Evolutionary conservation across 148 eudicot species (phyloP), one percentile per base, ranked within the genome.

Genomic region (Chenopodium quinoa): DNA sequence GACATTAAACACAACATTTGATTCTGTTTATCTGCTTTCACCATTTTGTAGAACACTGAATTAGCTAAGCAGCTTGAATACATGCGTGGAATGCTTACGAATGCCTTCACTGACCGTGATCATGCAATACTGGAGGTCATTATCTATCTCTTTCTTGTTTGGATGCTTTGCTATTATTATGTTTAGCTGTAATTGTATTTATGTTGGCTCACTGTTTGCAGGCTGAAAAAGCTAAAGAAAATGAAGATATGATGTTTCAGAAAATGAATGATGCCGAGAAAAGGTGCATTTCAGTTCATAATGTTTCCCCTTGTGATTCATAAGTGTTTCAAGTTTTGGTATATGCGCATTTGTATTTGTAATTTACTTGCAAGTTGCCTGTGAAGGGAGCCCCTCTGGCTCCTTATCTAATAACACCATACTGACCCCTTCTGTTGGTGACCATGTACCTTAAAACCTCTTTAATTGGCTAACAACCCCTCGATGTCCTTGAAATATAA

Each of bases 101-200:
- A 92, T 84, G 99, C 99, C 68, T 96, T 93, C 85, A 84, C 99
- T 85, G 99, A 96, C 79, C 89, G 99, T 78, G 99, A 96, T 90
- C 87, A 91, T 83, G 90, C 99, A 50, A 75, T 93, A 78, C 75
- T 96, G 91, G 98, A 96, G 99, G 99, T 96, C 65, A 75, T 52
- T 40, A 46, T 27, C 67, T 63, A 69, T 69, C 22, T 44, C 46
- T 56, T 81, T 13, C 71, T 73, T 44, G 67, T 66, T 48, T 52
- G 17, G 65, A 0, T 34, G 25, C 37, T 46, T 80, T 81, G 1
- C 73, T n/a, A 68, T 76, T 1, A 27, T 73, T 64, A 10, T 81
- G 71, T 44, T 46, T 60, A 75, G 73, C 58, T 64, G 68, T 54
- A 79, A 71, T 20, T 69, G 68, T 81, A 56, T 40, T 37, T 83